A percentile compares a stretch with the other conserved stretches of the same genome.
Conservation (phyloP, 768 basidiomycete species). For the Tubosaeta sp. region DNA sequence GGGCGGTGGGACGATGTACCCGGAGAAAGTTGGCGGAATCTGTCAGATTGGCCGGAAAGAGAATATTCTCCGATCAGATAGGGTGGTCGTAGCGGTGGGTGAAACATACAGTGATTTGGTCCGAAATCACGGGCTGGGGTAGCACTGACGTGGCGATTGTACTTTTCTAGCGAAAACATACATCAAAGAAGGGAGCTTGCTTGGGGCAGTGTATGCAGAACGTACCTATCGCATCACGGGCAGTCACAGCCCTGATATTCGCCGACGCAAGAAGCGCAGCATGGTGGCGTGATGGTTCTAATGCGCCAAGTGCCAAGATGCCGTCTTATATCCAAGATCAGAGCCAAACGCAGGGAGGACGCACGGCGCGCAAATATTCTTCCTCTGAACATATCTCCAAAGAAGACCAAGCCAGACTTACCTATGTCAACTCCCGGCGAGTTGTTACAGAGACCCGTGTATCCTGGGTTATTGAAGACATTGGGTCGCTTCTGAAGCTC, state of each 20-base stretch:
- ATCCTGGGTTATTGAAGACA: neutral
- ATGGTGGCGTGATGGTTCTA: conserved; percentile 9
- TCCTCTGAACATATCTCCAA: too few species aligned
- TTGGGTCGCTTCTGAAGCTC: neutral
- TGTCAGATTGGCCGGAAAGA: conserved; percentile 57
- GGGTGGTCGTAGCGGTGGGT: neutral
- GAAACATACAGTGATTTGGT: conserved; percentile 53
- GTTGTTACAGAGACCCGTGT: neutral
- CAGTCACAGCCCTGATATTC: neutral
- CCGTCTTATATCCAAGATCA: conserved; percentile 6
- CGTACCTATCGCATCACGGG: conserved; percentile 7
- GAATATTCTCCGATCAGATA: conserved; percentile 34
- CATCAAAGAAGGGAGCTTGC: conserved; percentile 57
- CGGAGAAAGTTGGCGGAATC: conserved; percentile 57
- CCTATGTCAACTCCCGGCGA: neutral
- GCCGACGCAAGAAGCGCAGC: conserved; percentile 11
- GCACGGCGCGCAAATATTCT: too few species aligned
- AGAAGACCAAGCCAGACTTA: too few species aligned
- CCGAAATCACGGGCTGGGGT: conserved; percentile 67
- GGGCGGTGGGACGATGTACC: conserved; percentile 13
- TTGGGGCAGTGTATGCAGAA: conserved; percentile 54
- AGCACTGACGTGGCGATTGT: conserved; percentile 67
- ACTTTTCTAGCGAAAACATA: conserved; percentile 63
- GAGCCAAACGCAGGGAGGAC: too few species aligned
- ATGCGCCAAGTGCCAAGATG: neutral